These are phyloP conservation scores for Boletus sensibilis DNA, from an alignment of 768 basidiomycete genomes.

Conservation along the genomic window DNA sequence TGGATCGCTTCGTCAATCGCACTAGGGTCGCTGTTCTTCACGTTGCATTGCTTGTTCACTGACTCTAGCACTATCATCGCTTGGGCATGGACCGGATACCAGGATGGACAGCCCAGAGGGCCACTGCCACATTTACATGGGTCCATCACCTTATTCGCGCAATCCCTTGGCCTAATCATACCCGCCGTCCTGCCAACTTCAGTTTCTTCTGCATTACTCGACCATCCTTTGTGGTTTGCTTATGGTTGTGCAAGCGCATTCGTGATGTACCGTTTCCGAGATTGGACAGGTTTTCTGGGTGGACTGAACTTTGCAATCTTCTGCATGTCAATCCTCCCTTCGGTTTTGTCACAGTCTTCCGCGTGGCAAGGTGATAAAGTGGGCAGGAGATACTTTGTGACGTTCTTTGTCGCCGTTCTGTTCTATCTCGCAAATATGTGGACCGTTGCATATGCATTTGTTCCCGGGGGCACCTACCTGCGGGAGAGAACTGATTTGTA, in stretches of 20 bases:
- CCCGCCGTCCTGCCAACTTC: conserved; percentile 32
- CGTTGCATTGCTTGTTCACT: conserved; percentile 66
- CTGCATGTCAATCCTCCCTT: conserved; percentile 61
- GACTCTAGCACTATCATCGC: conserved; percentile 79
- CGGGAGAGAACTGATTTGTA: conserved; percentile 77
- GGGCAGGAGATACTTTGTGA: conserved; percentile 51
- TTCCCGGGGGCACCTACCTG: conserved; percentile 73
- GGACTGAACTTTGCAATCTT: conserved; percentile 64
- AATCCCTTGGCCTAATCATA: conserved; percentile 54
- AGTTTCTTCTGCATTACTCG: conserved; percentile 29
- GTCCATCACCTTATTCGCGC: conserved; percentile 63
- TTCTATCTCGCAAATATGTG: conserved; percentile 70
- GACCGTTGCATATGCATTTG: conserved; percentile 89
- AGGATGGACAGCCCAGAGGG: conserved; percentile 55
- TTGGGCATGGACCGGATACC: conserved; percentile 91
- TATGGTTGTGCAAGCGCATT: conserved; percentile 54
- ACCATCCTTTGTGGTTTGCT: conserved; percentile 51
- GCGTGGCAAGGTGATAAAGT: conserved; percentile 35
- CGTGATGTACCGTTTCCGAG: conserved; percentile 54
- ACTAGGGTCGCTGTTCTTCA: conserved; percentile 68
- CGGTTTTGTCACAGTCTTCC: conserved; percentile 49
- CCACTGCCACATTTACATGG: conserved; percentile 73
- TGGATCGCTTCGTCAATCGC: conserved; percentile 51
- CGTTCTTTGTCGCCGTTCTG: conserved; percentile 60
- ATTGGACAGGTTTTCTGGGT: conserved; percentile 71